Evolutionary conservation across 345 rosid species (phyloP), one percentile per base, ranked within the genome.

Genomic region (Eucalyptus tenuipes): DNA sequence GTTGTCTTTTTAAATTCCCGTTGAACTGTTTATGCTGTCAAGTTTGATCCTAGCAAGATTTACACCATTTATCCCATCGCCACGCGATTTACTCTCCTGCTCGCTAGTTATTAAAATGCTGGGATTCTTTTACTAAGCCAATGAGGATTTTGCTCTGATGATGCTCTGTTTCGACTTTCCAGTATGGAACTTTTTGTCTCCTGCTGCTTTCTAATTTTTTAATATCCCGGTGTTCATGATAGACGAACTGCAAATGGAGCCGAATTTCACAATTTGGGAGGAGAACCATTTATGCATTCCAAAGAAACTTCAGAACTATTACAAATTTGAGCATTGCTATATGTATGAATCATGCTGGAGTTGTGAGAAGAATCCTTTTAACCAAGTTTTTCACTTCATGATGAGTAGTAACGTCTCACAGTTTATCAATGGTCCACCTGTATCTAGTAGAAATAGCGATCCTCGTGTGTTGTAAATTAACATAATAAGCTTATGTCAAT

Each of bases 21-120:
- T 10, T 2, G 61, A 22, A 55, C 27, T 55, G 13, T 24, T 55
- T 55, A 22, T 18, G 61, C 27, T 53, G 59, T 53, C 3, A 12
- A 50, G 0, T 50, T 50, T 50, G 22, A 52, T 18, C 2, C 57
- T 52, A 52, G 57, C 57, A 52, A 55, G 61, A 55, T 55, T 22
- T 0, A 22, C 29, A 9, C 13, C 3, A 10, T 55, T 9, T 10
- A 24, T 55, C 61, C 61, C 3, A 22, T 55, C 0, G 1, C 61
- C 61, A 9, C 0, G 12, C 0, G 1, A 55, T 55, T 8, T 22
- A 55, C 13, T 9, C 61, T 55, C 9, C 29, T 55, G 25, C 61
- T 24, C 61, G 24, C 13, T 55, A 55, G 61, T 24, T 0, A 55
- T 55, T 55, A 10, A 9, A 55, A 55, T 55, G 61, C 61, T 24